Base-by-base conservation (phyloP, 495 filamentous ascomycete genomes). In the Penicillium daleae region DNA sequence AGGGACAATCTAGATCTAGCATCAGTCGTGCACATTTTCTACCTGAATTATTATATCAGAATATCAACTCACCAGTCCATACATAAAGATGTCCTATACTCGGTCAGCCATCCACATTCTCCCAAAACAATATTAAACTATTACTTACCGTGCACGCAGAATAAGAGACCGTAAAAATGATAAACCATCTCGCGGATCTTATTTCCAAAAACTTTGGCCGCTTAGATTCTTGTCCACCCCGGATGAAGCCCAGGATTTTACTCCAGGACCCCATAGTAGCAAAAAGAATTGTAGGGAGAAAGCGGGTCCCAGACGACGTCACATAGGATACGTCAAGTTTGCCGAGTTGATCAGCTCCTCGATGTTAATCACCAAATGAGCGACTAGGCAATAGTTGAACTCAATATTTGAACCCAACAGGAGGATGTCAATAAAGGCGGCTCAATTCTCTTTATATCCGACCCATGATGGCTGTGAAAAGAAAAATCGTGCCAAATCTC, bases 11-110 rank as follows among this genome's bases (percentile, higher is more conserved):
- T 85, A 61, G 5, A 24, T 35, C 31, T 19, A 32, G 31, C 6
- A 33, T 54, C 27, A 42, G 33, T 27, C 24, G 6, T 1, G 4
- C 54, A 42, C 42, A 2, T 12, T 9, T 29, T 6, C 42, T 40
- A 9, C 29, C 5, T 29, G 15, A 21, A 29, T 35, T 39, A 46
- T 52, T 15, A 3, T n/a, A 8, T 19, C 15, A 17, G 22, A 27
- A 29, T 29, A 27, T 7, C 12, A 7, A 52, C 75, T 52, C 75
- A 85, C 83, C 59, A 95, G 72, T 21, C 85, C 90, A 73, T 96
- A 97, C 54, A 90, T 81, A 66, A 96, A 90, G 57, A 93, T 87
- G 76, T 96, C 92, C 77, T 85, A 77, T 59, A 27, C 57, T 12
- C 35, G 46, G 49, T 62, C 44, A 69, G 60, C 27, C 49, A 52